These are phyloP conservation scores for Suillus subalutaceus DNA, from an alignment of 768 basidiomycete genomes.

Conservation along the genomic window DNA sequence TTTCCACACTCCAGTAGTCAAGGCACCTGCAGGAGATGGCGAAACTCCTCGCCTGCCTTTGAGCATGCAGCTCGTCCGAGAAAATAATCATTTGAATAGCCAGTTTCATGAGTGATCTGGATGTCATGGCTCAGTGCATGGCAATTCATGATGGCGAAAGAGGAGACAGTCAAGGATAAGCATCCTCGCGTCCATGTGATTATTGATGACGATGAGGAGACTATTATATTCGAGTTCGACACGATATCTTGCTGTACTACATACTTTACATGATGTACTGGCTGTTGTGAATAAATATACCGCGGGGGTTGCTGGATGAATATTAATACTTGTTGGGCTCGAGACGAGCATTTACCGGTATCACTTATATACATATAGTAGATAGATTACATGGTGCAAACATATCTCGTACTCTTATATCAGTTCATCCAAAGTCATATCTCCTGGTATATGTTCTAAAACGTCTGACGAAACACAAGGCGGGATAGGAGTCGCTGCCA, in stretches of 20 bases:
- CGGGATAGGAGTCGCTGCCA: constrained; percentile 2
- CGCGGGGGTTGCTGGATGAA: constrained; percentile 14
- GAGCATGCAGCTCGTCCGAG: background rate
- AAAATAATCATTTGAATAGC: background rate
- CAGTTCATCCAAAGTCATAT: constrained; percentile 57
- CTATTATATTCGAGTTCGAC: background rate
- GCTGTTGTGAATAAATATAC: background rate
- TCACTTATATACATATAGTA: constrained; percentile 16
- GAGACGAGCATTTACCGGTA: background rate
- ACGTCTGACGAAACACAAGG: constrained; percentile 13
- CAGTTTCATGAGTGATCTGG: constrained; percentile 29
- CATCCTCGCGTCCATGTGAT: background rate
- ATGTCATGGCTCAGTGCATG: background rate
- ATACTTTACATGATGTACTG: background rate
- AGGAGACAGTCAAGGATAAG: constrained; percentile 10
- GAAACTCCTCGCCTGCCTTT: constrained; percentile 26
- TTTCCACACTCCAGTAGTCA: constrained; percentile 29
- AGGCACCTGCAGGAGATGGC: constrained; percentile 27
- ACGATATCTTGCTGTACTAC: background rate
- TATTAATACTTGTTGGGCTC: background rate
- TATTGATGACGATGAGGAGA: too few species aligned
- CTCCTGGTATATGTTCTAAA: constrained; percentile 41
- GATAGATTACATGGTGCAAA: constrained; percentile 14
- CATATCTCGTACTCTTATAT: constrained; percentile 23
- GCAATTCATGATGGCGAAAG: constrained; percentile 31